Conservation (phyloP, 2,329 filamentous ascomycete genomes). For the Stagonosporopsis cucurbitacearum region DNA sequence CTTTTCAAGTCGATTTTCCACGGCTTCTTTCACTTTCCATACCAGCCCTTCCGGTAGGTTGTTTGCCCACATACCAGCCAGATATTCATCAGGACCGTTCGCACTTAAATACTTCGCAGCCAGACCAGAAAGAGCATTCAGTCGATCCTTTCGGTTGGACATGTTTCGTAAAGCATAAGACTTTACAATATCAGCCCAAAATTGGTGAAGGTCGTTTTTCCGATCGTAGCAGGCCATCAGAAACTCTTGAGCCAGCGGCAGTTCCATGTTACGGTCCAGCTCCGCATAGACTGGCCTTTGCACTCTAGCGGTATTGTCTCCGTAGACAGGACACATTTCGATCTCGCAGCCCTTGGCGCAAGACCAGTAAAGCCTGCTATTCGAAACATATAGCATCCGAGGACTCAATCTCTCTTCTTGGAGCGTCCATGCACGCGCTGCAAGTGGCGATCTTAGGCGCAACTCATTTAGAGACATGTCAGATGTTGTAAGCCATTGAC, state of each 20-base stretch:
- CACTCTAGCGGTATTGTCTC: background rate
- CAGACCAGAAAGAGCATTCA: background rate
- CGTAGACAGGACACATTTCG: background rate
- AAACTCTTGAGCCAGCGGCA: background rate
- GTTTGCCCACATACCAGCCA: background rate
- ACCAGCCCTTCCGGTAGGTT: background rate
- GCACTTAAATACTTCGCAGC: background rate
- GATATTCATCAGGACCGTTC: background rate
- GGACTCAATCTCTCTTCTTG: background rate
- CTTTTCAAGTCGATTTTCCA: background rate
- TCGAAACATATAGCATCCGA: background rate
- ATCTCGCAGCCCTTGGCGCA: background rate
- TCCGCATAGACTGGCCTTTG: background rate
- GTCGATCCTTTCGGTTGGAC: background rate
- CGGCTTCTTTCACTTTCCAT: background rate
- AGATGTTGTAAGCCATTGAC: background rate
- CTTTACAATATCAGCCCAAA: background rate
- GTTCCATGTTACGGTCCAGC: background rate
- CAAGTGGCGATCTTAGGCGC: background rate
- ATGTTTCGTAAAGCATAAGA: background rate
- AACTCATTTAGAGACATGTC: slow-evolving; percentile 3
- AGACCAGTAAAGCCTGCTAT: background rate
- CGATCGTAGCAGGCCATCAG: background rate
- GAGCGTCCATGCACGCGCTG: background rate
- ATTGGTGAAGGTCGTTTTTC: background rate